Base-by-base conservation (phyloP, 23 red algal species). In the Agarophyton chilense region DNA sequence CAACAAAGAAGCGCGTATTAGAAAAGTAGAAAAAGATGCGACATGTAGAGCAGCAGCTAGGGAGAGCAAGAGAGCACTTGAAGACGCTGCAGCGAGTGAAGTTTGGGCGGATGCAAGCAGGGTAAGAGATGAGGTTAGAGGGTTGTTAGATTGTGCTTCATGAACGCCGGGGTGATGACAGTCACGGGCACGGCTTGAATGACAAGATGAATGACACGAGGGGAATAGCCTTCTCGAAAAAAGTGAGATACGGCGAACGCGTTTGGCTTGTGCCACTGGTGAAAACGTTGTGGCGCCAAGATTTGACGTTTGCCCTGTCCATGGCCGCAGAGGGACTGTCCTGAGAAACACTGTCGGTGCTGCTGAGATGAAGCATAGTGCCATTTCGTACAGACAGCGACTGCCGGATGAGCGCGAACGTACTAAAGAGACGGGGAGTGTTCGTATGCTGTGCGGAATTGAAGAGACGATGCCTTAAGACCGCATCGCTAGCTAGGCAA, bases 131-230 rank as follows among this genome's bases (percentile, higher is more conserved):
- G 77, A 58, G 2, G 11, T 80, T 55, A 80, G 33, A 6, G 46
- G 50, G 29, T 80, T 80, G 29, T 80, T 58, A 40, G 29, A 36
- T 60, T 55, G 38, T 21, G 32, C 46, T 39, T 42, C 11, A 31
- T 58, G 51, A 1, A 24, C 14, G 19, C 25, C 36, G 77, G 19
- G 36, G 12, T 80, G 7, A 25, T 80, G 77, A 60, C 9, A n/a
- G 43, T 33, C 19, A 39, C 29, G 40, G 40, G 4, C 35, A 55
- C 55, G 75, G 14, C 49, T 38, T 10, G 75, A 80, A 16, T 80
- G 77, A 35, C 77, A 80, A 7, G 77, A 60, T 21, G 77, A 80
- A 19, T 80, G 77, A 56, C 77, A 80, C 58, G 77, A 80, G 9
- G 77, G 77, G 14, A 33, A 46, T 33, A 46, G 39, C 19, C 68